Evolutionary conservation across 352 stramenopile species (phyloP).

Genomic region (Pythium pyrilobum): DNA sequence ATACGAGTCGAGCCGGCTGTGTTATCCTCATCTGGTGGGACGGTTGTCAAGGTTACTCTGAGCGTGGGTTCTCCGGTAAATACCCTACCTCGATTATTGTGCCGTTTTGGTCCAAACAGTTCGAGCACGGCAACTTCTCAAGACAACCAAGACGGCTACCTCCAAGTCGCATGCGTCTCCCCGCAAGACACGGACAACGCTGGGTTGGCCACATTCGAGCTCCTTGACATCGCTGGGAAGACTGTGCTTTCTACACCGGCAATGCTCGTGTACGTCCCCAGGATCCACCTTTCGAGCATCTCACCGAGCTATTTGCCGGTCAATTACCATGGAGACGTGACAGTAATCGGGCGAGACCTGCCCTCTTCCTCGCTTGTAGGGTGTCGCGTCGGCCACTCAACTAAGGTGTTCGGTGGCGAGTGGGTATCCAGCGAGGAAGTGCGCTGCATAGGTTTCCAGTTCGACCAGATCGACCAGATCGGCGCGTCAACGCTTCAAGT

Average conservation of each 20-base stretch:
- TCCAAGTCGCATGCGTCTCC: neutral
- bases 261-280: constrained; percentile 1
- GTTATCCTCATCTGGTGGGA: constrained; percentile 3
- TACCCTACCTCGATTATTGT: neutral
- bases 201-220: neutral
- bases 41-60: constrained; percentile 4
- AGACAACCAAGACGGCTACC: too few species aligned
- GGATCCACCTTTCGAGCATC: neutral
- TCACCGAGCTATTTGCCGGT: neutral
- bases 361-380: neutral
- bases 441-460: neutral
- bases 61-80: neutral
- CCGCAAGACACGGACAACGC: neutral
- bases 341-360: neutral
- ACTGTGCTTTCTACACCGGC: neutral
- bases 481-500: constrained; percentile 1
- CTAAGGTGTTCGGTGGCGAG: constrained; percentile 1
- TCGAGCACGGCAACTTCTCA: too few species aligned
- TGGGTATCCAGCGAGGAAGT: constrained; percentile 12
- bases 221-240: neutral
- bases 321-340: constrained; percentile 6
- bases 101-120: neutral
- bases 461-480: neutral
- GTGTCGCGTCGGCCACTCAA: constrained; percentile 1
- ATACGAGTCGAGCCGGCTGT: constrained; percentile 1